Evolutionary conservation across 2,329 filamentous ascomycete species (phyloP).

Genomic region (Colletotrichum magnum): DNA sequence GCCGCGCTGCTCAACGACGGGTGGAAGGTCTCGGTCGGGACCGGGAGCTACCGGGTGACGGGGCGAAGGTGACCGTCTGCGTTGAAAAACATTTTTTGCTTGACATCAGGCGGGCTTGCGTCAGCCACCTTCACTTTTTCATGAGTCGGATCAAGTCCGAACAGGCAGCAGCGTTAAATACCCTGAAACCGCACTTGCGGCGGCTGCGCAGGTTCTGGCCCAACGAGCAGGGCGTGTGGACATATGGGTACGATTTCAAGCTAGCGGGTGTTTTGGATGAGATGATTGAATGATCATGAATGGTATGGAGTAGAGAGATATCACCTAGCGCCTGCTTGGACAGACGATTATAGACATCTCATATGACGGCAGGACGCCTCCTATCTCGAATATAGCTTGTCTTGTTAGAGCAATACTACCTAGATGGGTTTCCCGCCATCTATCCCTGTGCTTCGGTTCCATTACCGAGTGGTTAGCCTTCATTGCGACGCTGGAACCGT

Average conservation of each 20-base stretch:
- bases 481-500: too few species aligned
- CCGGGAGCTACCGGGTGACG: constrained; percentile 78
- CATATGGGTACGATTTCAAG: background rate
- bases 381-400: too few species aligned
- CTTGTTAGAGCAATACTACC: too few species aligned
- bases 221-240: background rate
- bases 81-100: background rate
- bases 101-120: constrained; percentile 1
- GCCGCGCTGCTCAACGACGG: constrained; percentile 82
- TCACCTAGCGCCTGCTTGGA: too few species aligned
- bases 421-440: too few species aligned
- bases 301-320: too few species aligned
- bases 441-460: too few species aligned
- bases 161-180: constrained; percentile 29
- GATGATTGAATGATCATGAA: too few species aligned
- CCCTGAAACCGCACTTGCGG: constrained; percentile 14
- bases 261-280: too few species aligned
- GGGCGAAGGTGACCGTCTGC: constrained; percentile 61
- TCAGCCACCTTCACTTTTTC: constrained; percentile 1
- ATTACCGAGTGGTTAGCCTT: too few species aligned
- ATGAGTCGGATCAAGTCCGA: background rate
- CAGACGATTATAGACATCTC: too few species aligned
- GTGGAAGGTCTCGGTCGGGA: constrained; percentile 83
- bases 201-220: background rate
- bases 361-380: too few species aligned